These are phyloP conservation scores for Corymbia maculata DNA, from an alignment of 345 rosid species.

Conservation along the genomic window DNA sequence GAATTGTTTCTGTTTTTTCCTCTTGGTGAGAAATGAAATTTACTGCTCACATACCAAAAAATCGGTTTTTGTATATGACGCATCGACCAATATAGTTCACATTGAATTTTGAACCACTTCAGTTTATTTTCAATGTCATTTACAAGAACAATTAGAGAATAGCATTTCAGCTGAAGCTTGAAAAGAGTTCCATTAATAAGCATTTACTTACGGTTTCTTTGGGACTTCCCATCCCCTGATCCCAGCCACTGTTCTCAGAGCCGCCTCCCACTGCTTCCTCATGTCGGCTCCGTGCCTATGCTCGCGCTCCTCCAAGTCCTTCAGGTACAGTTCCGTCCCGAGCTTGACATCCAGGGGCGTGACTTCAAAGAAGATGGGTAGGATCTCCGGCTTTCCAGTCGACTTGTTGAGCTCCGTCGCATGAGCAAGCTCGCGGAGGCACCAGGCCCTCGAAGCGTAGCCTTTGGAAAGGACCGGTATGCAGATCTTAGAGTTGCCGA, in stretches of 20 bases:
- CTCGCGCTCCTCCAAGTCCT: not conserved
- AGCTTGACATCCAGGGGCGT: not conserved
- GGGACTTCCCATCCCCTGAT: not conserved
- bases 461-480: not conserved
- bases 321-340: not conserved
- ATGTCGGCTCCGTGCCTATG: not conserved
- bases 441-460: not conserved
- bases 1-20: not conserved
- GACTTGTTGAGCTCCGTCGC: accelerated
- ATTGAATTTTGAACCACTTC: not conserved
- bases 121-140: not conserved
- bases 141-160: not conserved
- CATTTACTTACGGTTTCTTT: not conserved
- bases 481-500: not conserved
- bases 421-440: not conserved
- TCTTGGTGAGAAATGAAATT: not conserved
- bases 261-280: not conserved
- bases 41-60: not conserved
- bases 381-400: accelerated
- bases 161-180: not conserved
- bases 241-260: not conserved
- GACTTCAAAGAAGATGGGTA: not conserved
- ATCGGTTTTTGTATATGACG: not conserved
- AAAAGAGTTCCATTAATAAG: not conserved
- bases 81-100: not conserved